Percentiles rank a stretch among this genome's conserved stretches.
Conservation (phyloP, 805 yeast species). For the Myxozyma melibiosi region DNA sequence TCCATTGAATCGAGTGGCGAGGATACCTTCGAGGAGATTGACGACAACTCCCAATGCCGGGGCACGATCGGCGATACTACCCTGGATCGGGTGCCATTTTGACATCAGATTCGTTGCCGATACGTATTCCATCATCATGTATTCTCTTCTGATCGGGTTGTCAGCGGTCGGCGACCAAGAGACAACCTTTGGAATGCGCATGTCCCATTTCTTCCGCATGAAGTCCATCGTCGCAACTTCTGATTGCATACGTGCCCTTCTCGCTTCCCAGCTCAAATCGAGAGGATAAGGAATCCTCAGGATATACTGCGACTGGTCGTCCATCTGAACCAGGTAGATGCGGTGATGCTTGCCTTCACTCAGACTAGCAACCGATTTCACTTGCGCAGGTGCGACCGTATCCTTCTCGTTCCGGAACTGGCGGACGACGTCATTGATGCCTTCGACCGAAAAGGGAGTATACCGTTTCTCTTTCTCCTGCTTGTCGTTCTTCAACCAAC, state of each 20-base stretch:
- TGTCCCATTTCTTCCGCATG: constrained; percentile 60
- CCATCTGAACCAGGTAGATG: constrained; percentile 71
- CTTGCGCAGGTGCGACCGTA: constrained; percentile 41
- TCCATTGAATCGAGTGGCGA: constrained; percentile 62
- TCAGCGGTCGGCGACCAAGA: constrained; percentile 64
- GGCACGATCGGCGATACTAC: constrained; percentile 52
- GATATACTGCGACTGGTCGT: constrained; percentile 57
- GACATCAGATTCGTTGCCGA: constrained; percentile 75
- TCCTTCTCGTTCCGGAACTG: constrained; percentile 27
- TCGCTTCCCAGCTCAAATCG: constrained; percentile 57
- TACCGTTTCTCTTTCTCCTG: constrained; percentile 72
- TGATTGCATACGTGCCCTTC: constrained; percentile 63
- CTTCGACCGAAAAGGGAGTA: constrained; percentile 81
- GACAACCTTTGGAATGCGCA: constrained; percentile 72
- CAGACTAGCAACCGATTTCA: constrained; percentile 75
- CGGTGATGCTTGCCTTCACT: constrained; percentile 96
- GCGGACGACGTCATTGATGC: constrained; percentile 52
- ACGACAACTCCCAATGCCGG: constrained; percentile 68
- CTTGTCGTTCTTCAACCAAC: constrained; percentile 84
- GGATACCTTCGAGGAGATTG: constrained; percentile 60
- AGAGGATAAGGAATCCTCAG: constrained; percentile 88
- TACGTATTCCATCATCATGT: constrained; percentile 75
- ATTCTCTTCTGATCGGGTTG: constrained; percentile 73
- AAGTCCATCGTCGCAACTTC: constrained; percentile 96
- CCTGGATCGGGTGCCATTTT: constrained; percentile 77